Conservation (phyloP, 2,329 filamentous ascomycete species). For the Pyrenophora tritici-repentis region DNA sequence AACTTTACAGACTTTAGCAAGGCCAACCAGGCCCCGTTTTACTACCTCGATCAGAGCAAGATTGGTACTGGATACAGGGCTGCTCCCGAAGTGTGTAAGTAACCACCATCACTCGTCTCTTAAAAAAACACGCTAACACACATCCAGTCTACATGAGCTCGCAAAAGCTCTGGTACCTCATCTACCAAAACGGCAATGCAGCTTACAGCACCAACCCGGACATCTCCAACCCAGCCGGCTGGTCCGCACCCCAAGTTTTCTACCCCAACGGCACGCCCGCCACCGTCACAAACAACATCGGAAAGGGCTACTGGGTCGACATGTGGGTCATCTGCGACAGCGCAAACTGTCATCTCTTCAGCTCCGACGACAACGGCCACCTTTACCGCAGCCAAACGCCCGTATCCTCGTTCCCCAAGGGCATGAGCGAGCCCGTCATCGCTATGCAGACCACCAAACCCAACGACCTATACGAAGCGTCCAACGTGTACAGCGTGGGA, state of each 20-base stretch:
- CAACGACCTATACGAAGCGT: slow-evolving; percentile 46
- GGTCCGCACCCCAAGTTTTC: slow-evolving; percentile 48
- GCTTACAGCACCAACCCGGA: slow-evolving; percentile 51
- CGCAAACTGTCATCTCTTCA: slow-evolving; percentile 48
- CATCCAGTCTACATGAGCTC: slow-evolving; percentile 46
- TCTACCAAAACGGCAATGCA: slow-evolving; percentile 52
- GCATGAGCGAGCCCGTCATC: slow-evolving; percentile 47
- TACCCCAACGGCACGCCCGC: slow-evolving; percentile 40
- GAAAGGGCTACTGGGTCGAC: slow-evolving; percentile 49
- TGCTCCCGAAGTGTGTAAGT: slow-evolving; percentile 46
- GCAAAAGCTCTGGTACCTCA: slow-evolving; percentile 51
- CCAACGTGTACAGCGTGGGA: slow-evolving; percentile 46
- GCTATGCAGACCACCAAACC: slow-evolving; percentile 34
- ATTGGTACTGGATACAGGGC: slow-evolving; percentile 51
- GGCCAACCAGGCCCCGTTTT: slow-evolving; percentile 41
- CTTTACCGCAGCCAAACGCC: slow-evolving; percentile 49
- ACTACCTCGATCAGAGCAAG: slow-evolving; percentile 47
- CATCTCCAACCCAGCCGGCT: slow-evolving; percentile 49
- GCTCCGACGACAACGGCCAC: slow-evolving; percentile 50
- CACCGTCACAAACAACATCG: slow-evolving; percentile 41
- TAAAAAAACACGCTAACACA: neutral
- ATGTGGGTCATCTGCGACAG: slow-evolving; percentile 53
- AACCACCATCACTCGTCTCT: too few relatives aligned
- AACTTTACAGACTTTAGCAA: slow-evolving; percentile 47
- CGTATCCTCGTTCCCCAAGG: slow-evolving; percentile 42